These are phyloP conservation scores for Psidium guajava DNA, from an alignment of 345 rosid genomes.

Conservation along the genomic window DNA sequence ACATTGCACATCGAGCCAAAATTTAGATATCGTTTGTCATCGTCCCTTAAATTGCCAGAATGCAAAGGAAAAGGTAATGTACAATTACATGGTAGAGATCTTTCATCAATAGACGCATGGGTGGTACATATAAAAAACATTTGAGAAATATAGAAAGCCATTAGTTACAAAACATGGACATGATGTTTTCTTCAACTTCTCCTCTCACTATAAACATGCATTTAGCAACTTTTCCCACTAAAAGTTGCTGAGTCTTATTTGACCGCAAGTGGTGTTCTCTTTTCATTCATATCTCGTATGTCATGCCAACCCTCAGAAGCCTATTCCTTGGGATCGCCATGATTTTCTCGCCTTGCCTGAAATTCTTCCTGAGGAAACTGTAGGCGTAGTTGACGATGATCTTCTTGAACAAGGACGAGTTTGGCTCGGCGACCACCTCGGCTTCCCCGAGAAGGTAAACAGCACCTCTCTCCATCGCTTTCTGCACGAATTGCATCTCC, in stretches of 20 bases:
- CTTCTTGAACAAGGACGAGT: constrained; percentile 49
- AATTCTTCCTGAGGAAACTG: constrained; percentile 52
- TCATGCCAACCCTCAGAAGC: constrained; percentile 83
- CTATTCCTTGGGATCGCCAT: constrained; percentile 46
- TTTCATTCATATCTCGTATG: constrained; percentile 47
- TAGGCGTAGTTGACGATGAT: constrained; percentile 46
- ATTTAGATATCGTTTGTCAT: no score
- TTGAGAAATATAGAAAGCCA: background rate
- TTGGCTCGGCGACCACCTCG: constrained; percentile 41
- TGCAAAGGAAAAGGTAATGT: no score
- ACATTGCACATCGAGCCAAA: no score
- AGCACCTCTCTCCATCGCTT: constrained; percentile 54
- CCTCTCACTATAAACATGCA: background rate
- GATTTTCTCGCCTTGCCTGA: constrained; percentile 41
- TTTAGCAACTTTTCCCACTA: background rate
- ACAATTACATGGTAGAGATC: no score
- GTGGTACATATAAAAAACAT: background rate
- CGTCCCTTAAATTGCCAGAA: no score
- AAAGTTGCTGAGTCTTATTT: background rate
- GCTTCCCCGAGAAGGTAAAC: constrained; percentile 67
- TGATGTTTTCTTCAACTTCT: background rate
- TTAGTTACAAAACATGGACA: background rate
- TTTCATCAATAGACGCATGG: no score
- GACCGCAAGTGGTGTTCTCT: background rate
- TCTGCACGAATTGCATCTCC: constrained; percentile 48